Conservation (phyloP, 2,329 filamentous ascomycete species). For the Fusarium sp. region DNA sequence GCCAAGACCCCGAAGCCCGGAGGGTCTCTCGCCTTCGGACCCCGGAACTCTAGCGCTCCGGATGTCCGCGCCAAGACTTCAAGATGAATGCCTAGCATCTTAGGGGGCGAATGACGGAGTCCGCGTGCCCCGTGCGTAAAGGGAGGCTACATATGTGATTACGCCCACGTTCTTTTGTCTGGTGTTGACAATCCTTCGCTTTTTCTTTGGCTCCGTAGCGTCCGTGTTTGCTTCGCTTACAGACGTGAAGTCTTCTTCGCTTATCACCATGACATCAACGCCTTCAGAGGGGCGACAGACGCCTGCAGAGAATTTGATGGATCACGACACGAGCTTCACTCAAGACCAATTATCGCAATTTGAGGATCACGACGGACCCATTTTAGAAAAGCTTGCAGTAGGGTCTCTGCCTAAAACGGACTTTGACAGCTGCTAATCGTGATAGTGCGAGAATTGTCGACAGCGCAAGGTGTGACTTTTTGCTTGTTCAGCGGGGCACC, state of each 20-base stretch:
- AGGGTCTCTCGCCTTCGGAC: neutral
- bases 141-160: neutral
- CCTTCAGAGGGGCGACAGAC: neutral
- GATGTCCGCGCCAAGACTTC: neutral
- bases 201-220: neutral
- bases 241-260: neutral
- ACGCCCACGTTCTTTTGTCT: neutral
- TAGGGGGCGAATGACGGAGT: neutral
- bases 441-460: neutral
- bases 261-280: neutral
- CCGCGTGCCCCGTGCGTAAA: neutral
- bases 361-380: neutral
- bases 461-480: neutral
- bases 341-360: neutral
- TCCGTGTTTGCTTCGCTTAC: neutral
- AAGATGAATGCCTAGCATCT: neutral
- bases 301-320: neutral
- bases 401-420: too few species aligned
- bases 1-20: neutral
- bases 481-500: neutral
- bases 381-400: neutral
- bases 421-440: neutral
- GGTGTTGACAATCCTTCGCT: neutral
- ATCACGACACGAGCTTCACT: neutral
- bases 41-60: neutral